Base-by-base conservation (phyloP, 2,329 filamentous ascomycete species). In the Thelonectria rubi region DNA sequence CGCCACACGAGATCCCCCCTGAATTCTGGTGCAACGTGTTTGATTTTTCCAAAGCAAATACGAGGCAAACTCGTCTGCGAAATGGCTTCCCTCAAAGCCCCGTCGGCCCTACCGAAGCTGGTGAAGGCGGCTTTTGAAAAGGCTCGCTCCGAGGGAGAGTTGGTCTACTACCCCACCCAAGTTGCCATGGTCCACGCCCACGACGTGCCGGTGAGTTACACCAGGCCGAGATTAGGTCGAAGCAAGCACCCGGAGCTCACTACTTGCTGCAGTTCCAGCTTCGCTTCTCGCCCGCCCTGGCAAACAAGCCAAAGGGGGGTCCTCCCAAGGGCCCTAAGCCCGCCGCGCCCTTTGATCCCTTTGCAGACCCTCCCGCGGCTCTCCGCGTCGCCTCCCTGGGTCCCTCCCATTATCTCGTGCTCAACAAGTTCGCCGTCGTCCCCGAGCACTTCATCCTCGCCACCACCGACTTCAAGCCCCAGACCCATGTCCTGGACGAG, bases 381-480 rank as follows among this genome's bases (percentile, higher is more conserved):
- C 82, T 90, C 58, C 78, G 89, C 39, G 75, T 88, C 45, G 74
- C 83, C 15, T 74, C 75, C 24, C 70, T 91, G 8, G 79, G 79
- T 1, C 78, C 85, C 0, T 74, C 78, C 9, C 89, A 93, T 74
- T 81, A 83, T 60, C 81, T 92, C 43, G 86, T 93, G 1, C 79
- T 93, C 42, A 93, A 93, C 80, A 93, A 92, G 75, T 93, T 90
- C 69, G 89, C 90, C 50, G 77, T 93, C 50, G 88, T 91, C 34
- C 83, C 85, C 0, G 83, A 88, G 69, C 90, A 93, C 76, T 91
- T 91, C 72, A 91, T 93, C 67, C 82, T 93, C 49, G 85, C 87
- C 0, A 93, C 90, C 0, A 84, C 78, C n/a, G 74, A 78, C 1
- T 87, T 88, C 73, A 85, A 86, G 71, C 78, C 79, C n/a, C 90